Evolutionary conservation across 2,329 filamentous ascomycete genomes (phyloP).

Genomic region (Pseudocercospora macadamiae): DNA sequence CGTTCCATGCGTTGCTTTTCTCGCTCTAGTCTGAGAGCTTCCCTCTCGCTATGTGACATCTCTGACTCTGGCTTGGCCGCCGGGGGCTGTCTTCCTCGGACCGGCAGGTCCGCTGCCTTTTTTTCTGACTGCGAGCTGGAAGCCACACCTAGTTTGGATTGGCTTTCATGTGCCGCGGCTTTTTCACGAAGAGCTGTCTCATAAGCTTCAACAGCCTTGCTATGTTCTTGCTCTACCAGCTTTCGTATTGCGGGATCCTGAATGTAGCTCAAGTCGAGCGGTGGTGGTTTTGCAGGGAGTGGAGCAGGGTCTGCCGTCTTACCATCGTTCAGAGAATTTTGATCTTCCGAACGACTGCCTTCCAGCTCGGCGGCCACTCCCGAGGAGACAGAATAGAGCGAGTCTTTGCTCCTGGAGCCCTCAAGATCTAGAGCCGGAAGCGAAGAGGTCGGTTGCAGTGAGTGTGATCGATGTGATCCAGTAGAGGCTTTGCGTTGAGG

Average conservation of each 20-base stretch:
- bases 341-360: not conserved
- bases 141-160: not conserved
- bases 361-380: no score
- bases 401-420: not conserved
- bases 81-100: slow-evolving; percentile 23
- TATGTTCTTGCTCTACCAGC: slow-evolving; percentile 69
- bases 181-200: slow-evolving; percentile 41
- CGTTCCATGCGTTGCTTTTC: slow-evolving; percentile 38
- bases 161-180: not conserved
- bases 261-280: slow-evolving; percentile 62
- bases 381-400: no score
- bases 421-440: not conserved
- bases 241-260: slow-evolving; percentile 68
- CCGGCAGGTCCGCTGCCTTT: slow-evolving; percentile 12
- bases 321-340: not conserved
- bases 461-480: slow-evolving; percentile 15
- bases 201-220: slow-evolving; percentile 65
- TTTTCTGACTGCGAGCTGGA: slow-evolving; percentile 28
- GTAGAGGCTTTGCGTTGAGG: slow-evolving; percentile 37
- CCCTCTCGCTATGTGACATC: slow-evolving; percentile 33
- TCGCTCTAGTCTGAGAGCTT: slow-evolving; percentile 33
- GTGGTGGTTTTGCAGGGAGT: slow-evolving; percentile 53
- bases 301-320: not conserved
- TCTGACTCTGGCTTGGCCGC: slow-evolving; percentile 27
- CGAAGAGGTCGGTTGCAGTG: not conserved